phyloP scores from a whole-genome alignment of 257 asterid genomes.

The Gentiana dahurica region DNA sequence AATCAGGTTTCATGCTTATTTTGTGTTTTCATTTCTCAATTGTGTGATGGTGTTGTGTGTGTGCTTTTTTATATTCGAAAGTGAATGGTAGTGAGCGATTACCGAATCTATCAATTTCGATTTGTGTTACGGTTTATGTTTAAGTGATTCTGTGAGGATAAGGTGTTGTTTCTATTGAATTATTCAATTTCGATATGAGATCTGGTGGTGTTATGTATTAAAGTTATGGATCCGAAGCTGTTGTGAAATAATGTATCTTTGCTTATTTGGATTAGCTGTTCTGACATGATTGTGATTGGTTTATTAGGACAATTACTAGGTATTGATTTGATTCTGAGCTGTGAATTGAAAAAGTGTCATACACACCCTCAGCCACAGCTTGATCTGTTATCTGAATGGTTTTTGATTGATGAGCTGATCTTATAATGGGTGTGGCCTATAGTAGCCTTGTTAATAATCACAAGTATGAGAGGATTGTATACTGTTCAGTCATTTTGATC shows the following conservation, averaged over 20 bases:
- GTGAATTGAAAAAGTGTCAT: background rate
- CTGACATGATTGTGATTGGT: background rate
- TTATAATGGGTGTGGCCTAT: too few relatives aligned
- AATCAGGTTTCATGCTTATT: background rate
- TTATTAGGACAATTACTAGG: background rate
- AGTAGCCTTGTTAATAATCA: background rate
- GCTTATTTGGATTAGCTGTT: too few relatives aligned
- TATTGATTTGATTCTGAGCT: background rate
- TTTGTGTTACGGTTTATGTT: background rate
- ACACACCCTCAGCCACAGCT: background rate
- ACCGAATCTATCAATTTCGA: background rate
- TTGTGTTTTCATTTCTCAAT: background rate
- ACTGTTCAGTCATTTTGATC: too few relatives aligned
- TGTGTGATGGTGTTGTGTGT: constrained; percentile 2
- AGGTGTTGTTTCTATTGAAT: background rate
- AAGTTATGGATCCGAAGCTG: constrained; percentile 9
- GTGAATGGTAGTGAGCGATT: background rate
- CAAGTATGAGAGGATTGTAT: too few relatives aligned
- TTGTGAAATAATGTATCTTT: background rate
- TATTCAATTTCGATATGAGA: constrained; percentile 5
- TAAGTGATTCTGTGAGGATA: too few relatives aligned
- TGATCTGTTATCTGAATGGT: background rate
- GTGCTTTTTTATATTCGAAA: too few relatives aligned
- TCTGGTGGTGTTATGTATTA: constrained; percentile 4
- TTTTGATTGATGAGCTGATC: background rate